Percentiles rank a stretch among this genome's conserved stretches.
Evolutionary conservation across 768 basidiomycete genomes (phyloP).

Genomic region (Saitozyma sp.): DNA sequence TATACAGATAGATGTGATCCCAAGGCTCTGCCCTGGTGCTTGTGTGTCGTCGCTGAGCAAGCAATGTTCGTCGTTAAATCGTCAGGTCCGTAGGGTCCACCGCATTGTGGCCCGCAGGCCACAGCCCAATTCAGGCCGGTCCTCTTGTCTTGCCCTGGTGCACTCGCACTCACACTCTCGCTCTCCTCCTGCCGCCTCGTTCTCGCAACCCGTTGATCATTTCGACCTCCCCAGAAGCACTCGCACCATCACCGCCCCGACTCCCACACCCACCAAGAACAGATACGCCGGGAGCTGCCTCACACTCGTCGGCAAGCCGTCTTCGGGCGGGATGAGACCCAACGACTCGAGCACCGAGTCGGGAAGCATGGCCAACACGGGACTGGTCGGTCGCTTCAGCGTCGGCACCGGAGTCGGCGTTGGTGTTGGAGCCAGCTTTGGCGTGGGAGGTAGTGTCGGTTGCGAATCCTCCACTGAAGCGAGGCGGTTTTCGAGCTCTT

Average conservation of each 20-base stretch:
- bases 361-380: slow-evolving; percentile 10
- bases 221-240: slow-evolving; percentile 28
- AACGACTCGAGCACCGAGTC: slow-evolving; percentile 17
- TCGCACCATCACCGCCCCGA: slow-evolving; percentile 40
- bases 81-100: too few relatives aligned
- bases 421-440: slow-evolving; percentile 1
- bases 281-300: slow-evolving; percentile 41
- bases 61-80: too few relatives aligned
- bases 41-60: too few relatives aligned
- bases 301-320: slow-evolving; percentile 32
- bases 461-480: slow-evolving; percentile 11
- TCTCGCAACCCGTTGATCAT: not conserved
- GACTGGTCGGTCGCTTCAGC: slow-evolving; percentile 15
- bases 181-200: too few relatives aligned
- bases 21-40: too few relatives aligned
- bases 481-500: slow-evolving; percentile 25
- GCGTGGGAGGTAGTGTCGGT: not conserved
- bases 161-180: too few relatives aligned
- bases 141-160: too few relatives aligned
- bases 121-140: too few relatives aligned
- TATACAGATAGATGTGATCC: too few relatives aligned
- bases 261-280: slow-evolving; percentile 47
- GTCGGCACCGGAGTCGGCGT: not conserved
- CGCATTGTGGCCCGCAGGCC: too few relatives aligned
- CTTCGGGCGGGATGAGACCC: slow-evolving; percentile 16